Base-by-base conservation (phyloP, 2,329 filamentous ascomycete species). In the Byssoonygena ceratinophila region DNA sequence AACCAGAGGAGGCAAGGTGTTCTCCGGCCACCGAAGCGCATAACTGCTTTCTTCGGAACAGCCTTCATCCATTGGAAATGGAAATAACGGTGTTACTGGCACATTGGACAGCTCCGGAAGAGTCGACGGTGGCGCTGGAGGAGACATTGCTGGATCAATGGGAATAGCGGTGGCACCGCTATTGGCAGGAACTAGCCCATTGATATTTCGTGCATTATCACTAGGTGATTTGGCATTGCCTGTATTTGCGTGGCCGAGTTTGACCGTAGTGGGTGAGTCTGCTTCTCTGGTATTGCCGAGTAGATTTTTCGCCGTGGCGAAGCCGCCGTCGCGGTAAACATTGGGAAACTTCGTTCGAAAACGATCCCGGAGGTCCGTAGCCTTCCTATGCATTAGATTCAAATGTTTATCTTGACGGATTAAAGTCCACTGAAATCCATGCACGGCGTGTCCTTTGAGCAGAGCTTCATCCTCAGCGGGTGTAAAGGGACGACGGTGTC, bases 351-450 rank as follows among this genome's bases (percentile, higher is more conserved):
- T 73, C 6, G 77, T 80, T 14, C 80, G 72, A 57, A 83, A 80
- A 3, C 80, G 75, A 61, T 83, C 81, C 29, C 81, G 72, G 12
- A 84, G 61, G 59, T 83, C 80, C 1, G 78, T 81, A 14, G 77
- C 70, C 41, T 74, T 74, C 39, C 80, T 72, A 57, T 74, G 69
- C 8, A 64, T 61, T 41, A 83, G 71, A 11, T 73, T 71, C 2
- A 82, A 64, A 4, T 73, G 68, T 12, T 67, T 65, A 54, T 83
- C 79, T 53, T 78, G 72, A 55, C 74, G 72, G 49, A 84, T 83
- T 5, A 71, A 63, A 9, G 77, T 78, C 81, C 81, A 84, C 39
- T 76, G 71, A 46, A 79, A 75, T 2, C 79, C 79, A 57, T 83
- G 73, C 45, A 76, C 76, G 20, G 74, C 68, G 55, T 81, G 82